phyloP scores from a whole-genome alignment of 306 rosid species.

The Cucurbita ficifolia region DNA sequence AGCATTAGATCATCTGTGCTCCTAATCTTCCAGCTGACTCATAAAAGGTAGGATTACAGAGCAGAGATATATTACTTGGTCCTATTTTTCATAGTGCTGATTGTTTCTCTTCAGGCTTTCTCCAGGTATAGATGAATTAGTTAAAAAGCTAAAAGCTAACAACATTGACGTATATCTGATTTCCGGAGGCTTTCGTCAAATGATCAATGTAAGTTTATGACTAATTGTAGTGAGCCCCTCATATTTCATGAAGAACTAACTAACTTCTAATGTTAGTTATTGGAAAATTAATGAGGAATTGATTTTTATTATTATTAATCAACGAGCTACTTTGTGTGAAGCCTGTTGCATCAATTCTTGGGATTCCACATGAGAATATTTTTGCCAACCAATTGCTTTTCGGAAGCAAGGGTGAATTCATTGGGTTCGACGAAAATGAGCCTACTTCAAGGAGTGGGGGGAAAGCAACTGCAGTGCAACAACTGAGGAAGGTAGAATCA shows the following conservation, averaged over 20 bases:
- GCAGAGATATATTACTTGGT: not conserved
- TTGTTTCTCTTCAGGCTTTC: constrained; percentile 49
- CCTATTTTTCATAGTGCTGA: not conserved
- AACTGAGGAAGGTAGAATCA: constrained; percentile 57
- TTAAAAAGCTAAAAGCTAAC: constrained; percentile 58
- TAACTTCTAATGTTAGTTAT: not conserved
- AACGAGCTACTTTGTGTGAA: constrained; percentile 26
- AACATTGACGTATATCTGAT: constrained; percentile 45
- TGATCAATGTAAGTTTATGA: constrained; percentile 63
- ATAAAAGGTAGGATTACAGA: not conserved
- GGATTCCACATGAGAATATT: constrained; percentile 52
- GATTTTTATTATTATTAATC: constrained; percentile 10
- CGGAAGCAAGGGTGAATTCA: constrained; percentile 71
- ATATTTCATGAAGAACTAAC: not conserved
- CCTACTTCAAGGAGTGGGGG: constrained; percentile 93
- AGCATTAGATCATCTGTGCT: not conserved
- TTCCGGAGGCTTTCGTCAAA: constrained; percentile 95
- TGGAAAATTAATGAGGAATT: not conserved
- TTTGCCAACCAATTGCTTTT: constrained; percentile 81
- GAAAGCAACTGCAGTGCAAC: constrained; percentile 75
- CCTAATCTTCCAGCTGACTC: not conserved
- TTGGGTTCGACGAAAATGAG: constrained; percentile 71
- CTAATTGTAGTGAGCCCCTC: not conserved
- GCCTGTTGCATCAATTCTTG: constrained; percentile 83
- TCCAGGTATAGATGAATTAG: constrained; percentile 68